Percentiles rank a stretch among this genome's conserved stretches.
Evolutionary conservation across 2,329 filamentous ascomycete species (phyloP).

Genomic region (Colletotrichum eleusines): DNA sequence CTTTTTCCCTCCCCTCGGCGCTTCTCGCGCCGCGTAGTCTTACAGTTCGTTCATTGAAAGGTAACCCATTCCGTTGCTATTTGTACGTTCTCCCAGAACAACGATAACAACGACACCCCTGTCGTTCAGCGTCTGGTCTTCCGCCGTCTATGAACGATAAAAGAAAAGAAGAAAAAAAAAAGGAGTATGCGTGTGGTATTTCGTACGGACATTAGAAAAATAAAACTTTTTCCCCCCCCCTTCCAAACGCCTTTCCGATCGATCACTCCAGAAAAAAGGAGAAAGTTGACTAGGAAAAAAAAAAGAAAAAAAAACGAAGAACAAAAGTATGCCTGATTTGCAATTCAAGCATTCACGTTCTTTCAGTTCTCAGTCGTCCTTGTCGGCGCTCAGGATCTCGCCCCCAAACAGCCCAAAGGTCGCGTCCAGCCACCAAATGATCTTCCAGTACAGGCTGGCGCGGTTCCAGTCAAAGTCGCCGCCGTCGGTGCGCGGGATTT

Average conservation of each 20-base stretch:
- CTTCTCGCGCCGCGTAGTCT: conserved; percentile 9
- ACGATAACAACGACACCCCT: too few species aligned
- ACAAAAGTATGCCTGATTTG: too few species aligned
- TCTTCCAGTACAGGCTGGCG: conserved; percentile 75
- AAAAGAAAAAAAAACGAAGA: not conserved
- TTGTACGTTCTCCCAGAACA: too few species aligned
- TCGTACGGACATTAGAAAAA: conserved; percentile 9
- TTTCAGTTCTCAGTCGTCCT: conserved; percentile 65
- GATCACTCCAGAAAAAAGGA: not conserved
- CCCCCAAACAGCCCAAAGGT: conserved; percentile 70
- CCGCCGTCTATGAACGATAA: not conserved
- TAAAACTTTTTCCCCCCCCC: not conserved
- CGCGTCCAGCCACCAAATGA: conserved; percentile 73
- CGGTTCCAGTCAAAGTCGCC: conserved; percentile 83
- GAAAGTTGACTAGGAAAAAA: not conserved
- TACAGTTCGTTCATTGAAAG: conserved; percentile 28
- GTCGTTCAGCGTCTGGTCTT: too few species aligned
- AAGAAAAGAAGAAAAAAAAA: not conserved
- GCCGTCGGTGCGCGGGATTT: conserved; percentile 78
- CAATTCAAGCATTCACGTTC: not conserved
- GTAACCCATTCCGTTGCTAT: not conserved
- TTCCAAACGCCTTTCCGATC: conserved; percentile 17
- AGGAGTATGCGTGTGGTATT: conserved; percentile 4
- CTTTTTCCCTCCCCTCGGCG: not conserved
- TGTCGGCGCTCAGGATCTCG: conserved; percentile 68